Evolutionary conservation across 805 yeast species (phyloP), one percentile per base, ranked within the genome.

Genomic region (Cyberlindnera suaveolens): DNA sequence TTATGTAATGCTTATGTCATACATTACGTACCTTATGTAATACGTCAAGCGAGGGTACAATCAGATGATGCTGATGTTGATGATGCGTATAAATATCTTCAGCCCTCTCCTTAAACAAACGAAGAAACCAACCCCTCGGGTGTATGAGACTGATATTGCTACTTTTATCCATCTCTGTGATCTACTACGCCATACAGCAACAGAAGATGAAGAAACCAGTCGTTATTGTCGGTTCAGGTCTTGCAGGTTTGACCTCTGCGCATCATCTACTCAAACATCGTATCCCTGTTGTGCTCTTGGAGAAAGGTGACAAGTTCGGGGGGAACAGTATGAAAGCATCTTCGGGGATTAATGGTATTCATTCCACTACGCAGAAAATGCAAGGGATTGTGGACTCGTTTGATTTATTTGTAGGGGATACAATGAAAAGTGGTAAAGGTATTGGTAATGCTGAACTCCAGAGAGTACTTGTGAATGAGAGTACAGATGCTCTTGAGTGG

Each of bases 161-260:
- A 10, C 27, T 23, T 23, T 23, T 23, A 23, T 23, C 27, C 4
- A 4, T 23, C 27, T 9, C 27, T 23, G 27, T 23, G 27, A 23
- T 23, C 4, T 23, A 23, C 11, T 23, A 23, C 27, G 10, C 27
- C 27, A 23, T 23, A 23, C 27, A 23, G 8, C 27, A 23, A 23
- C 27, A 23, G 6, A 23, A 23, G 18, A 36, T 19, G 35, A 38
- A 37, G 20, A 10, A 31, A 6, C 57, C 58, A 3, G 58, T 54
- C n/a, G 47, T 81, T 2, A 71, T 87, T n/a, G 68, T 87, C 14
- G 96, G 96, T 0, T 88, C 82, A 4, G 96, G 96, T 0, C 75
- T 85, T 11, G 69, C 95, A 1, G 96, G 95, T 0, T 61, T 85
- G 16, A 78, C 83, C 45, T 79, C 91, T 0, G 85, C 90, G 0